phyloP scores from a whole-genome alignment of 345 rosid genomes.

The Gynandropsis gynandra region DNA sequence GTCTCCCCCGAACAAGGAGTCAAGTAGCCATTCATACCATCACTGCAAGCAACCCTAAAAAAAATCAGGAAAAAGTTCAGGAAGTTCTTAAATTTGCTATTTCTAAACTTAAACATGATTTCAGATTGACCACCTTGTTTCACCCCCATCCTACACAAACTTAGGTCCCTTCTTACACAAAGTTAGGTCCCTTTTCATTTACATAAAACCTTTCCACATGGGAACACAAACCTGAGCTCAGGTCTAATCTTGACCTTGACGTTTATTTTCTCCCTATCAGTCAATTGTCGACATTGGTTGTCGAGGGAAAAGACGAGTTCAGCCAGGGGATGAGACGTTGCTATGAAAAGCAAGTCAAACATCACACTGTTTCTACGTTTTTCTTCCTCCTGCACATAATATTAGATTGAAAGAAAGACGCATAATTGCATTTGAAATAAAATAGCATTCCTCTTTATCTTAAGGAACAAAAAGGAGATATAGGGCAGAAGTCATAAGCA shows the following conservation, averaged over 20 bases:
- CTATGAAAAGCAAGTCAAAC: conserved; percentile 86
- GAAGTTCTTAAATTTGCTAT: not conserved
- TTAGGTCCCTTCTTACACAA: not conserved
- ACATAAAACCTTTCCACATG: not conserved
- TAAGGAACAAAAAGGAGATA: conserved; percentile 4
- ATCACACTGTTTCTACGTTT: conserved; percentile 68
- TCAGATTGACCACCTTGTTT: conserved; percentile 1
- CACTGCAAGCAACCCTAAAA: conserved; percentile 68
- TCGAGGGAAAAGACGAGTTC: conserved; percentile 77
- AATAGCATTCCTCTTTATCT: conserved; percentile 12
- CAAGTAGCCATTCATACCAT: conserved; percentile 94
- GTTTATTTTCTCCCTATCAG: conserved; percentile 41
- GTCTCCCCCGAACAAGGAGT: conserved; percentile 82
- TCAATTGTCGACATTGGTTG: conserved; percentile 56
- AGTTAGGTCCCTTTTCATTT: not conserved
- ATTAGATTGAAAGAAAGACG: not conserved
- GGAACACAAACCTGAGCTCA: conserved; percentile 60
- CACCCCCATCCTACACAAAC: not conserved
- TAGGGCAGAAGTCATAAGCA: not conserved
- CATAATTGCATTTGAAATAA: conserved; percentile 1
- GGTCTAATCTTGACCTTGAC: conserved; percentile 59
- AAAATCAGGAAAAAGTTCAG: conserved; percentile 29
- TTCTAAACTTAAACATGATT: not conserved
- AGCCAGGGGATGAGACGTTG: conserved; percentile 75
- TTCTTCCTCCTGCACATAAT: conserved; percentile 66